These are phyloP conservation scores for Sarocladiaceae sp. DNA, from an alignment of 2,329 filamentous ascomycete genomes.

Conservation along the genomic window DNA sequence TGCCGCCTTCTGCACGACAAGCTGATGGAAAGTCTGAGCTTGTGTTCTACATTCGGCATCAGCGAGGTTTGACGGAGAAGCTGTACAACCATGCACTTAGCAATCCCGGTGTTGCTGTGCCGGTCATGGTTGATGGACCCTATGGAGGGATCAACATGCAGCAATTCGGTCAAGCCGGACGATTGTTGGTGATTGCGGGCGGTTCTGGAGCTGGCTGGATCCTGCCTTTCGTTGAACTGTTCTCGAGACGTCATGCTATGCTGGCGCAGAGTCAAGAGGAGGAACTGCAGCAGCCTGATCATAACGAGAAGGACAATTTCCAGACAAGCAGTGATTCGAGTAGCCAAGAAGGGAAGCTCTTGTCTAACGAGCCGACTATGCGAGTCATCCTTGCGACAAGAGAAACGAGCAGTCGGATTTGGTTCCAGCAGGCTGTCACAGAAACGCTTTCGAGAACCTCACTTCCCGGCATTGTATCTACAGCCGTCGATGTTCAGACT, in stretches of 20 bases:
- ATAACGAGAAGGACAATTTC: not conserved
- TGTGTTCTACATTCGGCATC: constrained; percentile 48
- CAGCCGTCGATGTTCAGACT: not conserved
- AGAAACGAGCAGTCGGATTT: not conserved
- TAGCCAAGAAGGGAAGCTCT: constrained; percentile 11
- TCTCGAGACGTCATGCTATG: constrained; percentile 3
- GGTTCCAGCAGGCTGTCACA: constrained; percentile 11
- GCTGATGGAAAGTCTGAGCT: constrained; percentile 29
- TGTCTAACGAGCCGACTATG: constrained; percentile 8
- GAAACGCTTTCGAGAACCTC: constrained; percentile 5
- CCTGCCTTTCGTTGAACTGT: constrained; percentile 42
- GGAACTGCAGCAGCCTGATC: not conserved
- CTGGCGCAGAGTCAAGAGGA: not conserved
- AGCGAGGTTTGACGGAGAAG: constrained; percentile 43
- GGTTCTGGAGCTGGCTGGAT: constrained; percentile 53
- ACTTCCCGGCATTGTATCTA: not conserved
- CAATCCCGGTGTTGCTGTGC: constrained; percentile 30
- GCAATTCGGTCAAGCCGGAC: constrained; percentile 34
- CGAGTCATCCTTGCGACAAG: not conserved
- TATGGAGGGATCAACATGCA: constrained; percentile 46
- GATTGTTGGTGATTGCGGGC: constrained; percentile 45
- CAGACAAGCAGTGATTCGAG: not conserved
- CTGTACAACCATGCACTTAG: constrained; percentile 34
- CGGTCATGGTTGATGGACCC: constrained; percentile 53
- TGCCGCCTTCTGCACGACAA: constrained; percentile 25